Evolutionary conservation across 805 yeast species (phyloP), one percentile per base, ranked within the genome.

Genomic region (Zygosaccharomyces siamensis): DNA sequence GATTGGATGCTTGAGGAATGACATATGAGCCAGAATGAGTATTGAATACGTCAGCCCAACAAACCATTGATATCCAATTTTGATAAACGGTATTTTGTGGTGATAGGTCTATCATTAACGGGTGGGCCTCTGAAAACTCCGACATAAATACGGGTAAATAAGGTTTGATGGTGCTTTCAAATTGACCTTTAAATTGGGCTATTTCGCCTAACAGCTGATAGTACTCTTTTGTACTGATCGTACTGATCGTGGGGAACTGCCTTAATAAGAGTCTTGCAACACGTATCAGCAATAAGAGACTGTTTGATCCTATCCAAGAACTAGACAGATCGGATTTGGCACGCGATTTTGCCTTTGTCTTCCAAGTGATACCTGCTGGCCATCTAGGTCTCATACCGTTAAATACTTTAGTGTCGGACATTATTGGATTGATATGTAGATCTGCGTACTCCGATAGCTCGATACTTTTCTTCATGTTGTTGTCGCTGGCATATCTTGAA

Each of bases 11-110:
- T 28, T 50, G 49, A 10, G 59, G 33, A 4, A 50, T 26, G 24
- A 47, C 47, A 39, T 56, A 56, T 30, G 41, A 37, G 2, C 56
- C 55, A 11, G 56, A 48, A 28, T 62, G 64, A 2, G 57, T 39
- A 45, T 63, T 57, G 47, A 67, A 67, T 10, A 61, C 54, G 35
- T 62, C 58, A 1, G 59, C 40, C 71, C 71, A 67, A 32, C 59
- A 53, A 11, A 60, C 43, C 39, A 54, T 59, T 16, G 52, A 49
- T 5, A 54, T 37, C 65, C 66, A 66, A 26, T 55, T 52, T 14
- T 56, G 54, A 20, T 55, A 56, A 27, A 42, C 18, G 5, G 46
- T 40, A 38, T 56, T 49, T 14, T 42, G 27, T 20, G 41, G 47
- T 10, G 59, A 50, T 11, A 51, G 37, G 26, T 59, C 52, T 11